A percentile compares a stretch with the other conserved stretches of the same genome.
phyloP scores from a whole-genome alignment of 805 yeast genomes.

The Candida krabiensis region DNA sequence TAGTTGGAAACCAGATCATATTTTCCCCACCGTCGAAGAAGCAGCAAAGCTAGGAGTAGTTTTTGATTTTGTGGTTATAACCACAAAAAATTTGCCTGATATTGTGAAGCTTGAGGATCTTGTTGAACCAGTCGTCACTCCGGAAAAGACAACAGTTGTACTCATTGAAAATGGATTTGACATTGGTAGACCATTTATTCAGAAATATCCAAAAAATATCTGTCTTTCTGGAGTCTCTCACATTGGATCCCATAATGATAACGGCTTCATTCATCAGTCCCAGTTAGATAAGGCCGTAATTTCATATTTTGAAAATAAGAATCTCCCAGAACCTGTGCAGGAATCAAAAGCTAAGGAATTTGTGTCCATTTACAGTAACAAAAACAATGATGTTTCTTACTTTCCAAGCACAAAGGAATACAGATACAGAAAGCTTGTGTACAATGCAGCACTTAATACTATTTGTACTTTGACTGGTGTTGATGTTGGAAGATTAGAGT shows the following conservation, averaged over 20 bases:
- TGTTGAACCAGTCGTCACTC: constrained; percentile 45
- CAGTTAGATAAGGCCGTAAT: constrained; percentile 47
- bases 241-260: constrained; percentile 53
- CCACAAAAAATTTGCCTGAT: constrained; percentile 61
- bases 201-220: constrained; percentile 45
- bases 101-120: constrained; percentile 47
- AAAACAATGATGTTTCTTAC: constrained; percentile 39
- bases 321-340: constrained; percentile 32
- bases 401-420: constrained; percentile 48
- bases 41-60: constrained; percentile 32
- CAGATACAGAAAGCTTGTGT: constrained; percentile 68
- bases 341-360: constrained; percentile 42
- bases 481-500: constrained; percentile 55
- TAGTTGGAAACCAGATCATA: constrained; percentile 52
- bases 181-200: constrained; percentile 50
- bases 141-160: constrained; percentile 43
- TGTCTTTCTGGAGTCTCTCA: constrained; percentile 59
- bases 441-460: constrained; percentile 69
- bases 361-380: constrained; percentile 45
- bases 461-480: constrained; percentile 57
- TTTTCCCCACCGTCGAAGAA: constrained; percentile 33
- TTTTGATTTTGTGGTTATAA: constrained; percentile 55
- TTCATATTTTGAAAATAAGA: constrained; percentile 50
- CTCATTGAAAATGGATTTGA: constrained; percentile 64
- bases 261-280: constrained; percentile 50